Conservation (phyloP, 2,329 filamentous ascomycete species). For the Plectosphaerella cucumerina region DNA sequence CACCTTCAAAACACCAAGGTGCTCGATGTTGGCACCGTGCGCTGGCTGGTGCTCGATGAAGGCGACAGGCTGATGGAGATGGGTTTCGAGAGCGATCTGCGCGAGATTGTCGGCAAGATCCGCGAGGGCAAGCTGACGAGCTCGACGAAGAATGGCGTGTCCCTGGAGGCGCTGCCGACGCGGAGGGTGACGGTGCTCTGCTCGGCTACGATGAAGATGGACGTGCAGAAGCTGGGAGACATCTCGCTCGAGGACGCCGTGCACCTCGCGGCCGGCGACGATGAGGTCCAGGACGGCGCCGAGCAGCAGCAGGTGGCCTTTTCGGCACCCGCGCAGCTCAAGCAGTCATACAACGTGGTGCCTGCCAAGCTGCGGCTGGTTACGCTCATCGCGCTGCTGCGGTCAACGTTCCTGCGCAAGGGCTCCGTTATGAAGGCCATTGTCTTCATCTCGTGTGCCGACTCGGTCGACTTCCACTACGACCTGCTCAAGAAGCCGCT, state of each 20-base stretch:
- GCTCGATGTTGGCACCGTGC: constrained; percentile 79
- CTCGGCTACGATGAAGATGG: constrained; percentile 97
- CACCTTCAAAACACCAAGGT: constrained; percentile 91
- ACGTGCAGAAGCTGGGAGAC: constrained; percentile 87
- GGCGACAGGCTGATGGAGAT: constrained; percentile 98
- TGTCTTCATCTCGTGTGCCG: constrained; percentile 93
- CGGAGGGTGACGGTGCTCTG: constrained; percentile 85
- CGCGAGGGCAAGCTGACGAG: constrained; percentile 58
- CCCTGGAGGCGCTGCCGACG: constrained; percentile 63
- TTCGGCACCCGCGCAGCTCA: constrained; percentile 84
- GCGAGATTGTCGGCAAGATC: constrained; percentile 77
- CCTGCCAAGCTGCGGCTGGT: constrained; percentile 89
- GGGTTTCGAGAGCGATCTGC: constrained; percentile 92
- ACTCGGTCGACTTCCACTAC: constrained; percentile 96
- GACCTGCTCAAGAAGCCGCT: constrained; percentile 61
- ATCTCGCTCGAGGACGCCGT: constrained; percentile 92
- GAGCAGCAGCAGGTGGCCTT: constrained; percentile 59
- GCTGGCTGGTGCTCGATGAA: constrained; percentile 94
- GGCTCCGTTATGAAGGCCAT: constrained; percentile 96
- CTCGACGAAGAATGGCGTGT: constrained; percentile 53
- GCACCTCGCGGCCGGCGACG: constrained; percentile 69
- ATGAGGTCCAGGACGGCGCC: constrained; percentile 37
- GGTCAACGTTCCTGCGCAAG: constrained; percentile 80
- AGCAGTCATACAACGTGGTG: constrained; percentile 84
- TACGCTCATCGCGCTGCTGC: constrained; percentile 77